Evolutionary conservation across 2,329 filamentous ascomycete genomes (phyloP), one percentile per base, ranked within the genome.

Genomic region (Leptodontidium sp.): DNA sequence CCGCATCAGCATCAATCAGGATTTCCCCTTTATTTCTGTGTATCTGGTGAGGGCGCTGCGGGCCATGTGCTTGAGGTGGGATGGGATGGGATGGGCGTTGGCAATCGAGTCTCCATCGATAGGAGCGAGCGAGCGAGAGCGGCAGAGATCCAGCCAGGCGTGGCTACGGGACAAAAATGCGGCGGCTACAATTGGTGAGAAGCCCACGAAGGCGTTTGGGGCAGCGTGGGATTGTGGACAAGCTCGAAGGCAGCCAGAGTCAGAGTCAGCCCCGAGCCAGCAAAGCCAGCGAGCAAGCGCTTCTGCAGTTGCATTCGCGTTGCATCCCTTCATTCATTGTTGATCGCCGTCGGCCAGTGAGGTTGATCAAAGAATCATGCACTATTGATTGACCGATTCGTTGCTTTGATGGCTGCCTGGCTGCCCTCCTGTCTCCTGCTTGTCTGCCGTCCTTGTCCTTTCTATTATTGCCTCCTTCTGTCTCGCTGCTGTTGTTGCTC

Each of bases 291-390:
- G 8, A 40, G 38, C 38, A 12, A 12, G 38, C 38, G 38, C 38
- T 40, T 40, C 38, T 40, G 38, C 29, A 40, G 38, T 40, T 40
- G 38, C 38, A 40, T 40, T 40, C 8, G 38, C 38, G 2, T 40
- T 12, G 38, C 38, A 40, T 40, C 38, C 7, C 4, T 40, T 40
- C 38, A 12, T 8, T 40, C 38, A 12, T 57, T 38, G 29, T 38
- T 38, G 53, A 35, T 38, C 29, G 53, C 29, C 53, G n/a, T 38
- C 29, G 15, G 32, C 32, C 53, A 57, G 29, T 57, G 29, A 57
- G 32, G n/a, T 57, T 38, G 11, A 38, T 57, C 53, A 38, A 57
- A 38, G 29, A 35, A 35, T 57, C 53, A 57, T 57, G 53, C 53
- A 57, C n/a, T 32, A 21, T 38, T 26, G 53, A 38, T 38, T 26